Evolutionary conservation across 805 yeast genomes (phyloP), one percentile per base, ranked within the genome.

Genomic region (Yarrowia sp.): DNA sequence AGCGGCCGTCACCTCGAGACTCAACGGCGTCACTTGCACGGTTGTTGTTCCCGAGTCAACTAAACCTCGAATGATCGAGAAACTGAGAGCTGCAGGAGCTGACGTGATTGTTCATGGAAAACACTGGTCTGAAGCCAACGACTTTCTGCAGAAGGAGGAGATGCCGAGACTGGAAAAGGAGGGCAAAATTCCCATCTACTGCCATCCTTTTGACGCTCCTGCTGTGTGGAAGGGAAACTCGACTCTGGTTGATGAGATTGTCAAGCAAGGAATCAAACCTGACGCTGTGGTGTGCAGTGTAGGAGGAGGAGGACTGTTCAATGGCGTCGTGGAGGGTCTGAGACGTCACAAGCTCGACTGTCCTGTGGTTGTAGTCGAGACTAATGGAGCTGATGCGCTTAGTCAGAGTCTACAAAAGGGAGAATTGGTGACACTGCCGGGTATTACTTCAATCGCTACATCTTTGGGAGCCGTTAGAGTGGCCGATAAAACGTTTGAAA

Each of bases 141-240:
- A 2, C 86, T 88, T 78, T 92, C 88, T 69, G 81, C 72, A 87
- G 80, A 93, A 63, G 9, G 70, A 90, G 0, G 80, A 92, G n/a
- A 87, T 85, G 73, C 95, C 96, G 68, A 90, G 88, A 56, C 49
- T 69, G 12, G 66, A 50, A 6, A 67, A 65, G 14, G 36, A 43
- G 0, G 74, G 66, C 9, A 96, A 89, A 73, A 89, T 89, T 61
- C 82, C 91, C 34, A 92, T 97, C 17, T 93, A 92, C 75, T 84
- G 82, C 68, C 97, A 97, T 33, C 98, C 98, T 0, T 93, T 91
- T 76, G 93, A 93, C 74, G 96, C 91, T 74, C 97, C 97, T 2
- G 86, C 86, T 70, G 94, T 93, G 70, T 90, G 94, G 80, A 96
- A 96, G 7, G 98, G 98, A n/a, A 96, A 93, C 78, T 96, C 97